These are phyloP conservation scores for Adansonia rubrostipa DNA, from an alignment of 441 rosid genomes.

Conservation along the genomic window DNA sequence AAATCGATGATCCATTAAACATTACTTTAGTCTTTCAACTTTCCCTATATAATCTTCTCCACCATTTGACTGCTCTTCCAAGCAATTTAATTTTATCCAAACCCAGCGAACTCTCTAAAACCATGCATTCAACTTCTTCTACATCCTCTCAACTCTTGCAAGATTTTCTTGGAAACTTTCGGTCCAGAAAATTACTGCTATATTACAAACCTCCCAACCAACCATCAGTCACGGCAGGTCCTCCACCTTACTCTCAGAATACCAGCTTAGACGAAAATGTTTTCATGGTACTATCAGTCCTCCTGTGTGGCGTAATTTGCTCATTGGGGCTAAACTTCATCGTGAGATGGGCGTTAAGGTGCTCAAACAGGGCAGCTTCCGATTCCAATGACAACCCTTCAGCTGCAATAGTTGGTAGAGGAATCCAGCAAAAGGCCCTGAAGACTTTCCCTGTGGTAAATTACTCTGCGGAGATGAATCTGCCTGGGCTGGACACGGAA, in stretches of 20 bases:
- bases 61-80: neutral
- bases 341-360: constrained; percentile 46
- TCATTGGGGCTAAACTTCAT: constrained; percentile 51
- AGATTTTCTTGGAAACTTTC: constrained; percentile 24
- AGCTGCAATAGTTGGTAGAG: constrained; percentile 38
- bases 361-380: constrained; percentile 34
- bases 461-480: constrained; percentile 50
- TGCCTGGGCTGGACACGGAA: constrained; percentile 46
- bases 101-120: constrained; percentile 2
- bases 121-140: constrained; percentile 30
- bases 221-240: constrained; percentile 17
- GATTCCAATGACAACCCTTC: constrained; percentile 30
- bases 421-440: constrained; percentile 54
- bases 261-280: constrained; percentile 48
- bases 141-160: constrained; percentile 28
- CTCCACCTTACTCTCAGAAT: constrained; percentile 28
- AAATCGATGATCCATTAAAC: constrained; percentile 7
- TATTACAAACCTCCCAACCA: constrained; percentile 18
- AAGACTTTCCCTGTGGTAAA: constrained; percentile 52
- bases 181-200: constrained; percentile 28
- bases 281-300: constrained; percentile 50
- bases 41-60: constrained; percentile 17
- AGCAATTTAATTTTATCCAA: neutral
- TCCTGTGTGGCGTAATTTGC: constrained; percentile 57
- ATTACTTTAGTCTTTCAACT: neutral